Evolutionary conservation across 495 filamentous ascomycete species (phyloP).

Genomic region (Lasiosphaeria ovina): DNA sequence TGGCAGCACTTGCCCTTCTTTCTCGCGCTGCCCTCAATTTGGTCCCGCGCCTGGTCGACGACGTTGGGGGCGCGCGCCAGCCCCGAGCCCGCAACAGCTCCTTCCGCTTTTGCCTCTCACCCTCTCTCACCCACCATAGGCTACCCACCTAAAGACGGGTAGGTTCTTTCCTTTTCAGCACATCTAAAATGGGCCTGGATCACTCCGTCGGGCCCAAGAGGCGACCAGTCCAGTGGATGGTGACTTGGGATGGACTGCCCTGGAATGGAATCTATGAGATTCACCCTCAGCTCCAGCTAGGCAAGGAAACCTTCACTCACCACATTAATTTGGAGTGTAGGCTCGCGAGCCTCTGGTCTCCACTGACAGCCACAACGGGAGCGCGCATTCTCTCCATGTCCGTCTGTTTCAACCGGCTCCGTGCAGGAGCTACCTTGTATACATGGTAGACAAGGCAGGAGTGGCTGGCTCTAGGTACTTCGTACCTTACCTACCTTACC

Average conservation of each 20-base stretch:
- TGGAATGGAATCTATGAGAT: too few species aligned
- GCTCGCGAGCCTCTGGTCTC: background rate
- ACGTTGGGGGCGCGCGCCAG: background rate
- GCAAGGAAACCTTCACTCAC: too few species aligned
- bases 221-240: too few species aligned
- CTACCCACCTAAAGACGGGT: background rate
- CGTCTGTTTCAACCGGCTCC: constrained; percentile 14
- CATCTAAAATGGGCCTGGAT: too few species aligned
- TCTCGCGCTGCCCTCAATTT: background rate
- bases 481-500: too few species aligned
- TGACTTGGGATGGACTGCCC: too few species aligned
- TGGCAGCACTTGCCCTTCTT: background rate
- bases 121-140: constrained; percentile 5
- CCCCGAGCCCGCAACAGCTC: constrained; percentile 4
- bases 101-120: constrained; percentile 1
- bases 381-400: constrained; percentile 5
- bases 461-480: too few species aligned
- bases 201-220: too few species aligned
- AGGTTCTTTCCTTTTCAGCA: too few species aligned
- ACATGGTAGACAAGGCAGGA: background rate
- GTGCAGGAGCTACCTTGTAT: constrained; percentile 4
- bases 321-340: background rate
- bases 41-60: background rate
- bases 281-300: too few species aligned
- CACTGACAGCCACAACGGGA: constrained; percentile 10